Base-by-base conservation (phyloP, 495 filamentous ascomycete genomes). In the Penicillium paxilli region DNA sequence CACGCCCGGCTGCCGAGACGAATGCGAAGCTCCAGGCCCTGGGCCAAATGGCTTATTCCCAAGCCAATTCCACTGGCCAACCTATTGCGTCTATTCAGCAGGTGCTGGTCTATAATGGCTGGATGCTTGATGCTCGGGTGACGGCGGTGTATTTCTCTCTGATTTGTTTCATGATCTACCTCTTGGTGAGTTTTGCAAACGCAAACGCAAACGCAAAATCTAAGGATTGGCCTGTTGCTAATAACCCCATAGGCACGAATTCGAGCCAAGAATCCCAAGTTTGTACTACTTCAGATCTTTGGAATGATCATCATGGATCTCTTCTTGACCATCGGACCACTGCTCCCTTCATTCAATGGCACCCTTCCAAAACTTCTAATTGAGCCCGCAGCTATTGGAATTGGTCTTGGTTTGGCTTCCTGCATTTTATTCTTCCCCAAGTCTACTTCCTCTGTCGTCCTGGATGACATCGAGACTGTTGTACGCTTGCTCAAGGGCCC, bases 111-210 rank as follows among this genome's bases (percentile, higher is more conserved):
- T 77, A 65, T 28, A 52, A 64, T 16, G 74, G 74, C 4, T 67
- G 52, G 23, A 74, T 77, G 74, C 61, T 77, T 24, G 74, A 77
- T 58, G 57, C 68, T 19, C 71, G 74, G 6, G 71, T 77, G 1
- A 62, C 71, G 0, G 68, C 58, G 6, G 60, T 75, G 12, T 65
- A 63, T 7, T 73, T 63, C 44, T 72, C 63, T 22, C 51, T 75
- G 3, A 60, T 71, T 14, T 74, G 69, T 35, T 14, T 68, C 1
- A 67, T 74, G 32, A 61, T 77, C 11, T 77, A 77, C 53, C 38
- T 73, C 11, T 40, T 77, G 49, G 70, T 74, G 20, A 44, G 44
- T 49, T 49, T 41, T 11, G 41, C 25, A 12, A 1, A 12, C 30
- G 30, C 5, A 10, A 32, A 1, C 10, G 11, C 4, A 32, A 32